phyloP scores from a whole-genome alignment of 495 filamentous ascomycete species.

The Sordaria brevicollis region DNA sequence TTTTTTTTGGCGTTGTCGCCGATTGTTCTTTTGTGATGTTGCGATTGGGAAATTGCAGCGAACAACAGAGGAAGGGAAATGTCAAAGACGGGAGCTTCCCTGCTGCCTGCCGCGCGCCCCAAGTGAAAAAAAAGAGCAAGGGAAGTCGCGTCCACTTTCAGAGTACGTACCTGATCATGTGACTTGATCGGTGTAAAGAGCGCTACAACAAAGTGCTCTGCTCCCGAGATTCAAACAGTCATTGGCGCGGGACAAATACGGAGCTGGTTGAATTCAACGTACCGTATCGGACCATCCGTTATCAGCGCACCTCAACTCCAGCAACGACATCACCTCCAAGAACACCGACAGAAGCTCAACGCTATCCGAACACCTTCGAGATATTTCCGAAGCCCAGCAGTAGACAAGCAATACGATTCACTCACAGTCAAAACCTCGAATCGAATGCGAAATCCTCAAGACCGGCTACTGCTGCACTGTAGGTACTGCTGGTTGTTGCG shows the following conservation, averaged over 20 bases:
- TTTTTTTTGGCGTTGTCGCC: neutral
- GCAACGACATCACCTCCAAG: neutral
- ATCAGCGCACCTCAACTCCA: neutral
- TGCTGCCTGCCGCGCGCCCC: neutral
- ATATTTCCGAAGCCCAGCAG: neutral
- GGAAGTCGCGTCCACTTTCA: too few species aligned
- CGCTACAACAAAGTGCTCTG: neutral
- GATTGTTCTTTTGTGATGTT: neutral
- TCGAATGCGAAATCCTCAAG: neutral
- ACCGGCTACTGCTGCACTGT: neutral
- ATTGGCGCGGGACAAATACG: neutral
- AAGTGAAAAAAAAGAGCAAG: neutral
- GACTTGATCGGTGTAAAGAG: neutral
- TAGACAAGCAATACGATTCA: neutral
- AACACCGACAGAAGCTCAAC: neutral
- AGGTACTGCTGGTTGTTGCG: neutral
- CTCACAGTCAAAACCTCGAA: neutral
- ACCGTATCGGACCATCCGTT: neutral
- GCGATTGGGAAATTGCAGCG: neutral
- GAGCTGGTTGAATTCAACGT: neutral
- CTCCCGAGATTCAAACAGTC: neutral
- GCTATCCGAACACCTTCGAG: neutral
- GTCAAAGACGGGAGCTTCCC: too few species aligned
- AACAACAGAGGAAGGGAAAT: neutral
- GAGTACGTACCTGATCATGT: neutral